These are phyloP conservation scores for Abortiporus biennis DNA, from an alignment of 1,284 basidiomycete species.

Conservation along the genomic window DNA sequence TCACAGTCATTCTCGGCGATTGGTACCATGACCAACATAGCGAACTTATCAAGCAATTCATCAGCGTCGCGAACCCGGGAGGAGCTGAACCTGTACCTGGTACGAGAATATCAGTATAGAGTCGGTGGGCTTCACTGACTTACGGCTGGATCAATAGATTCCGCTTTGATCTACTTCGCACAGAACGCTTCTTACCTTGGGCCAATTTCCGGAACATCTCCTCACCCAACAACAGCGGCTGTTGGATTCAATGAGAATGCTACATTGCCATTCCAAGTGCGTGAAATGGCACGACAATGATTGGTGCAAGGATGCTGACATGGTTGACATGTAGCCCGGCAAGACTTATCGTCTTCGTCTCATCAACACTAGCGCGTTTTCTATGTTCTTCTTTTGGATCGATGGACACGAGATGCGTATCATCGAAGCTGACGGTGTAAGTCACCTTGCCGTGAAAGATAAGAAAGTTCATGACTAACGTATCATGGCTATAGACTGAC, in stretches of 20 bases:
- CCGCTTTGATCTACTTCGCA: constrained; percentile 81
- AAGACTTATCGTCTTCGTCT: constrained; percentile 72
- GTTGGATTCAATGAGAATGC: constrained; percentile 86
- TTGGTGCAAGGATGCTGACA: too few relatives aligned
- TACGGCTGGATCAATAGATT: constrained; percentile 39
- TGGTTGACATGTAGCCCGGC: constrained; percentile 48
- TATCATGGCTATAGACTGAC: constrained; percentile 56
- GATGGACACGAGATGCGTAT: constrained; percentile 90
- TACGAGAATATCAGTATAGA: constrained; percentile 22
- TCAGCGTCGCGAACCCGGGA: constrained; percentile 71
- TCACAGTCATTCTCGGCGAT: constrained; percentile 65
- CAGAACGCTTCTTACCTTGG: constrained; percentile 69
- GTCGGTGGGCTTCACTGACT: constrained; percentile 4
- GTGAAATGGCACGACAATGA: too few relatives aligned
- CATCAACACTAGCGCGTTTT: constrained; percentile 73
- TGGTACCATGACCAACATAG: constrained; percentile 72
- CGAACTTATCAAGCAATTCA: constrained; percentile 62
- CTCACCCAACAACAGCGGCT: constrained; percentile 41
- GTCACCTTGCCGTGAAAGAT: too few relatives aligned
- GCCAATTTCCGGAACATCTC: constrained; percentile 44
- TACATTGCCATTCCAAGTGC: constrained; percentile 65
- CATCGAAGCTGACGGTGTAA: constrained; percentile 84
- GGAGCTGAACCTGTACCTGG: constrained; percentile 87
- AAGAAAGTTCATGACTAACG: too few relatives aligned
- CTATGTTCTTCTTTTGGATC: constrained; percentile 82